A percentile compares a stretch with the other conserved stretches of the same genome.
Evolutionary conservation across 202 grass and related monocot genomes (phyloP).

Genomic region (Sporobolus alterniflorus): DNA sequence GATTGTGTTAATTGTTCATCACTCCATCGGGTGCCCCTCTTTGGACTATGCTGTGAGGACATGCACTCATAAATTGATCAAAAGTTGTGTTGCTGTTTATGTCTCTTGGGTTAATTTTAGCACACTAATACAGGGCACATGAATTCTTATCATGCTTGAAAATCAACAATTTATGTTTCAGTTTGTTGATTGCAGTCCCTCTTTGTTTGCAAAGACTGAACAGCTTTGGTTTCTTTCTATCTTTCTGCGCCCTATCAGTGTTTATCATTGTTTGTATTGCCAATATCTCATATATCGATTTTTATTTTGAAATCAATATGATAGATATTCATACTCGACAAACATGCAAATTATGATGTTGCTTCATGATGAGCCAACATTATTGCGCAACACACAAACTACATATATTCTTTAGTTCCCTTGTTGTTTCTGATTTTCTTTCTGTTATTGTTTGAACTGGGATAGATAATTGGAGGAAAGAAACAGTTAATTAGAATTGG

Average conservation of each 20-base stretch:
- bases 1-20: conserved; percentile 46
- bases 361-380: neutral
- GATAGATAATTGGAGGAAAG: neutral
- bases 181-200: neutral
- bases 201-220: neutral
- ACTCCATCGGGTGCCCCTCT: too few species aligned
- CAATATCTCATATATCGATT: neutral
- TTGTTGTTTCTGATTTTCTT: neutral
- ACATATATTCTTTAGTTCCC: neutral
- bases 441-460: neutral
- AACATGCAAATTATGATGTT: neutral
- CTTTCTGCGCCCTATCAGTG: neutral
- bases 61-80: conserved; percentile 56
- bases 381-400: neutral
- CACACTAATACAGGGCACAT: neutral
- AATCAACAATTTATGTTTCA: neutral
- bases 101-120: neutral
- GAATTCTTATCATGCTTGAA: conserved; percentile 22
- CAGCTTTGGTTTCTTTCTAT: neutral
- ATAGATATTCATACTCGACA: neutral
- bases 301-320: conserved; percentile 14
- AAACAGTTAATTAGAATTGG: neutral
- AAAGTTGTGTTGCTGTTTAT: conserved; percentile 31
- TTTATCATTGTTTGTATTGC: neutral
- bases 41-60: conserved; percentile 44